Base-by-base conservation (phyloP, 1,139 yeast species). In the Nakaseomyces delphensis region DNA sequence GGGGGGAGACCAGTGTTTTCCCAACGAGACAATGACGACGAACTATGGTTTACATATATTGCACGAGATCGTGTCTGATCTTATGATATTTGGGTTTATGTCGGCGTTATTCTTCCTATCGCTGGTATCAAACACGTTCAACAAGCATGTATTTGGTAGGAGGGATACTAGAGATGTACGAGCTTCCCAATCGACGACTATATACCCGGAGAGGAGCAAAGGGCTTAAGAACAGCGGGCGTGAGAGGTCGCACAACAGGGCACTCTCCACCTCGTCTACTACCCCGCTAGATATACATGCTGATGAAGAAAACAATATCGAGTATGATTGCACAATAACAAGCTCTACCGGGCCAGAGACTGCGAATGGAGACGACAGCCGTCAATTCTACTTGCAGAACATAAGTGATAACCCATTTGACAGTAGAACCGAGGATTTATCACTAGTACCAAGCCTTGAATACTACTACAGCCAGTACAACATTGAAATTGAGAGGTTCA, bases 381-480 rank as follows among this genome's bases (percentile, higher is more conserved):
- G 37, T 14, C 28, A 39, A 9, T 28, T 29, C 21, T 23, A 35
- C 16, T 20, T 23, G 13, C 8, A 29, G 11, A 18, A 16, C 16
- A 35, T 15, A 5, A 36, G 16, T n/a, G 52, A 46, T 21, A 59
- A 58, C 39, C 63, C 63, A 2, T 60, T 55, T 37, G 47, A 48
- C n/a, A 58, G 55, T 29, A 43, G 50, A 11, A 36, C 52, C 8
- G 62, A 57, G 35, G 70, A 67, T 42, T 44, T 55, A 15, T 59
- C 57, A 43, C 62, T 74, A 13, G 67, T 66, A 2, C 66, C 73
- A 4, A 77, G 77, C 50, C 63, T 87, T 43, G 62, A 73, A 24
- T 86, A 83, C 59, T 89, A 87, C 57, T 78, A 83, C 10, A 64
- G 67, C 37, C 71, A 79, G 39, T 65, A 80, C 45, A 82, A 78